Evolutionary conservation across 441 rosid genomes (phyloP).

Genomic region (Corymbia citriodora): DNA sequence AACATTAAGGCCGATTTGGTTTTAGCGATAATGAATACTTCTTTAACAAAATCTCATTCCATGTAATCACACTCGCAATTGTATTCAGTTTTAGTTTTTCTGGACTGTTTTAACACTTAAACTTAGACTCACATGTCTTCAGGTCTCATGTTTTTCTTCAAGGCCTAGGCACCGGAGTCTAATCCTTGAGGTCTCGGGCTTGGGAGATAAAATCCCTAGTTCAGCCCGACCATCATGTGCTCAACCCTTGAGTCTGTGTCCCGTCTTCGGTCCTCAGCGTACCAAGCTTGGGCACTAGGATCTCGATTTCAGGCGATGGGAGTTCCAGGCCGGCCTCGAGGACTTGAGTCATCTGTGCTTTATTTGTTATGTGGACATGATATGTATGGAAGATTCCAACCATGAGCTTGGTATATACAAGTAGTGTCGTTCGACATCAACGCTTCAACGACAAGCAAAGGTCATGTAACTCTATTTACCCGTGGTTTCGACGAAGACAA

Average conservation of each 20-base stretch:
- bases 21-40: neutral
- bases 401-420: too few relatives aligned
- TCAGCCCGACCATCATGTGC: neutral
- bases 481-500: too few relatives aligned
- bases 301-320: neutral
- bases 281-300: neutral
- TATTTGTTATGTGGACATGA: too few relatives aligned
- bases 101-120: neutral
- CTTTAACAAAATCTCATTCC: neutral
- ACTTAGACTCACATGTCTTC: neutral
- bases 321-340: neutral
- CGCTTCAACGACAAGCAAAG: too few relatives aligned
- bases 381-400: too few relatives aligned
- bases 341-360: neutral
- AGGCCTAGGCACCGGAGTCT: neutral
- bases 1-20: neutral
- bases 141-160: neutral
- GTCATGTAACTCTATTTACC: too few relatives aligned
- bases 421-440: too few relatives aligned
- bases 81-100: neutral
- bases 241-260: neutral
- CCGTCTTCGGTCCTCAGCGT: neutral
- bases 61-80: neutral
- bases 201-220: neutral
- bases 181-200: neutral